Conservation (phyloP, 1,284 basidiomycete genomes). For the Tilletia indica region DNA sequence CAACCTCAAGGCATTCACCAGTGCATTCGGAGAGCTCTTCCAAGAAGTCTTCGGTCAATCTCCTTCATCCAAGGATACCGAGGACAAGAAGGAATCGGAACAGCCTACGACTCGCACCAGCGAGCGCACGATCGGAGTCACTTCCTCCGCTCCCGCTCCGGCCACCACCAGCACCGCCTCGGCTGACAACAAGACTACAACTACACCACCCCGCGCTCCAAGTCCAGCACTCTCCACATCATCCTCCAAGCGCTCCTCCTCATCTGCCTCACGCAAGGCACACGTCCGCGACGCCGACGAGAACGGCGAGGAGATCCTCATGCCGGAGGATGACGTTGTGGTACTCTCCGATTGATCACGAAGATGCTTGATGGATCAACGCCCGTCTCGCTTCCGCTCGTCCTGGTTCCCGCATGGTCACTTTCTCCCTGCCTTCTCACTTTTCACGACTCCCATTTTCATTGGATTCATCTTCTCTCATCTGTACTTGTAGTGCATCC, state of each 20-base stretch:
- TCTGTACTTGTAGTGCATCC: too few relatives aligned
- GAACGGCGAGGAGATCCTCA: constrained; percentile 16
- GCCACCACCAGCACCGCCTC: background rate
- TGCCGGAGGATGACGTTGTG: background rate
- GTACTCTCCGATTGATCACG: background rate
- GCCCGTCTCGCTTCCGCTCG: too few relatives aligned
- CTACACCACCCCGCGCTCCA: background rate
- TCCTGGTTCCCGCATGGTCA: too few relatives aligned
- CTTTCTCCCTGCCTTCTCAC: too few relatives aligned
- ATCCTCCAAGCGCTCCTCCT: constrained; percentile 12
- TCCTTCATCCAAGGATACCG: background rate
- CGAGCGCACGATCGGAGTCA: background rate
- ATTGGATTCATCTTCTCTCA: too few relatives aligned
- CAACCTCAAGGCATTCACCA: constrained; percentile 4
- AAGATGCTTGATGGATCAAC: background rate
- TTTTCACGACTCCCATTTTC: too few relatives aligned
- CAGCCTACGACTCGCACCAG: background rate
- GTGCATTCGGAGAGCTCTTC: constrained; percentile 8
- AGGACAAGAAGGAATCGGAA: background rate
- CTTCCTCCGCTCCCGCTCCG: background rate
- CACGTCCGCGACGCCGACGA: constrained; percentile 15
- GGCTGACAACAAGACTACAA: background rate
- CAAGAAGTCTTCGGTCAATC: constrained; percentile 1
- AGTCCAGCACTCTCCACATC: constrained; percentile 1
- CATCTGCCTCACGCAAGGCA: background rate